Conservation (phyloP, 1,139 yeast species). For the Yamadazyma triangularis region DNA sequence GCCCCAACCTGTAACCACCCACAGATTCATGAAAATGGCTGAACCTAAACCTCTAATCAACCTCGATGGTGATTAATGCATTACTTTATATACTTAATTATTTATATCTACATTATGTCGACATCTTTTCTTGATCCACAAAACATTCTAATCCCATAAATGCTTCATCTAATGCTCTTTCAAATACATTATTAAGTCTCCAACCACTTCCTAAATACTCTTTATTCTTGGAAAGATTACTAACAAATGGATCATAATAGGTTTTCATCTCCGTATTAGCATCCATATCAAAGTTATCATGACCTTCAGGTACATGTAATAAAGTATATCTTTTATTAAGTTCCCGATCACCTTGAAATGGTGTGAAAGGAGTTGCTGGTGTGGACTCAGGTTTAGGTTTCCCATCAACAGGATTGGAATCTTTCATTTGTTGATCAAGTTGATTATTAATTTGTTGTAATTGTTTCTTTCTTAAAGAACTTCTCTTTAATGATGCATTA, state of each 20-base stretch:
- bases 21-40: conserved; percentile 10
- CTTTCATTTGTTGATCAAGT: conserved; percentile 39
- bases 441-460: conserved; percentile 57
- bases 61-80: conserved; percentile 6
- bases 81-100: background rate
- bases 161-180: conserved; percentile 80
- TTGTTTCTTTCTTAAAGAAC: conserved; percentile 62
- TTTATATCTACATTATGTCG: background rate
- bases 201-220: conserved; percentile 87
- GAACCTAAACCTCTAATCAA: conserved; percentile 13
- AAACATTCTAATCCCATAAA: conserved; percentile 85
- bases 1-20: conserved; percentile 3
- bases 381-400: conserved; percentile 16
- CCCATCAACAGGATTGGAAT: conserved; percentile 19
- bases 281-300: conserved; percentile 35
- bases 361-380: conserved; percentile 68
- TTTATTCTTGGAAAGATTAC: conserved; percentile 55
- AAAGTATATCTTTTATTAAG: conserved; percentile 32
- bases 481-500: conserved; percentile 48
- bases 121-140: conserved; percentile 60
- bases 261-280: conserved; percentile 56
- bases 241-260: conserved; percentile 43
- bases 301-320: conserved; percentile 23
- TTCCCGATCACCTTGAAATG: conserved; percentile 88
- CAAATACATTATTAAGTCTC: conserved; percentile 63